Percentiles rank a stretch among this genome's conserved stretches.
Conservation (phyloP, 805 yeast genomes). For the Schizosaccharomyces lindneri region DNA sequence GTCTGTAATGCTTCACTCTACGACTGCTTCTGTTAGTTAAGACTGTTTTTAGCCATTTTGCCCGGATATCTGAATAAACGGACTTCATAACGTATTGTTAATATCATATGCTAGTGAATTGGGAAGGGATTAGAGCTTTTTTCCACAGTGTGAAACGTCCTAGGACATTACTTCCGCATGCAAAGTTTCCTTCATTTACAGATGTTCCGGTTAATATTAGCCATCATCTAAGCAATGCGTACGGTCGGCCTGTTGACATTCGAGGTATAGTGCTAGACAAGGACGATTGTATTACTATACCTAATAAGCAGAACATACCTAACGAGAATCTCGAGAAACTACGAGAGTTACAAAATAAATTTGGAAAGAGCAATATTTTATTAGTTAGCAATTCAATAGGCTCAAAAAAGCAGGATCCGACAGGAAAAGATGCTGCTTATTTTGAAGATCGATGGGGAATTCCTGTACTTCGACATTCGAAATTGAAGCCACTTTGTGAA, state of each 20-base stretch:
- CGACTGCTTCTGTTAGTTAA: too few species aligned
- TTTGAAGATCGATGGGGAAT: not conserved
- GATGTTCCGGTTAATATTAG: not conserved
- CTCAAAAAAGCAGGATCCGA: not conserved
- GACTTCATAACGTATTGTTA: too few species aligned
- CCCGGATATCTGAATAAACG: too few species aligned
- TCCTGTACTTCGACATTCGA: not conserved
- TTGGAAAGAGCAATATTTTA: not conserved
- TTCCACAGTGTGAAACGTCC: not conserved
- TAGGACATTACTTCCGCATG: not conserved
- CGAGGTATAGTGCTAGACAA: slow-evolving; percentile 39
- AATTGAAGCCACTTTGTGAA: not conserved
- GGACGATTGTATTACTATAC: slow-evolving; percentile 82
- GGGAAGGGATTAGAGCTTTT: not conserved
- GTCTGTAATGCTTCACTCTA: too few species aligned
- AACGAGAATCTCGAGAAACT: not conserved
- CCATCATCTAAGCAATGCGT: not conserved
- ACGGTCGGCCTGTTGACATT: slow-evolving; percentile 5
- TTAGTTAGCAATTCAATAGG: not conserved
- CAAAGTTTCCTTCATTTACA: not conserved
- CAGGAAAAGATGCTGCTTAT: not conserved
- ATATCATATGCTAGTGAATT: not conserved
- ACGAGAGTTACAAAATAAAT: not conserved
- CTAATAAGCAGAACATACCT: slow-evolving; percentile 19
- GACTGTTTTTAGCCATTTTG: too few species aligned